phyloP scores from a whole-genome alignment of 2,329 filamentous ascomycete genomes.

The Onygenales sp. region DNA sequence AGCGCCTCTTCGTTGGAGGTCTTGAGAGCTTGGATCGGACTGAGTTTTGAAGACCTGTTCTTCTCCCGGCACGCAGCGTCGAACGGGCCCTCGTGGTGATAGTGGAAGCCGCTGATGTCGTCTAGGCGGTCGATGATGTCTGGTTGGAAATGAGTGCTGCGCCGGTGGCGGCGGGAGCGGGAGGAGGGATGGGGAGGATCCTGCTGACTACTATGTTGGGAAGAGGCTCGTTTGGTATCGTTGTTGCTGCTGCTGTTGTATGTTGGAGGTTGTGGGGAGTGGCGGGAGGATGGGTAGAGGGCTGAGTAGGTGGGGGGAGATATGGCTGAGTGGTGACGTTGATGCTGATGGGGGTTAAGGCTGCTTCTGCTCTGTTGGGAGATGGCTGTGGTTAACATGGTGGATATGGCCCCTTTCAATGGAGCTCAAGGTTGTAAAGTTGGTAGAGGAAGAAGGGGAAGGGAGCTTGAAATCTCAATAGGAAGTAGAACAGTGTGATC shows the following conservation, averaged over 20 bases:
- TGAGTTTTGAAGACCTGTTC: conserved; percentile 50
- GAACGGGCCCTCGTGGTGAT: conserved; percentile 86
- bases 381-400: background rate
- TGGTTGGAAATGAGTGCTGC: conserved; percentile 41
- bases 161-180: conserved; percentile 9
- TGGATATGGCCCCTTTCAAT: too few species aligned
- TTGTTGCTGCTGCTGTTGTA: too few species aligned
- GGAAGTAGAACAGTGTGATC: too few species aligned
- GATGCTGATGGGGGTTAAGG: background rate
- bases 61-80: conserved; percentile 70
- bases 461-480: too few species aligned
- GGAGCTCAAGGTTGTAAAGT: too few species aligned
- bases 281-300: background rate
- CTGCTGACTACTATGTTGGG: too few species aligned
- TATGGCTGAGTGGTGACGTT: background rate
- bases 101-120: conserved; percentile 50
- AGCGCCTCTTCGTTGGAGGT: conserved; percentile 67
- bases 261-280: too few species aligned
- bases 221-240: too few species aligned
- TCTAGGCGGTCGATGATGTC: conserved; percentile 80
- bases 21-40: conserved; percentile 65
- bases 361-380: background rate
- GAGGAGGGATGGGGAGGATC: conserved; percentile 7
- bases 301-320: background rate
- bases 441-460: too few species aligned